A percentile compares a stretch with the other conserved stretches of the same genome.
Evolutionary conservation across 148 eudicot species (phyloP).

Genomic region (Beta vulgaris): DNA sequence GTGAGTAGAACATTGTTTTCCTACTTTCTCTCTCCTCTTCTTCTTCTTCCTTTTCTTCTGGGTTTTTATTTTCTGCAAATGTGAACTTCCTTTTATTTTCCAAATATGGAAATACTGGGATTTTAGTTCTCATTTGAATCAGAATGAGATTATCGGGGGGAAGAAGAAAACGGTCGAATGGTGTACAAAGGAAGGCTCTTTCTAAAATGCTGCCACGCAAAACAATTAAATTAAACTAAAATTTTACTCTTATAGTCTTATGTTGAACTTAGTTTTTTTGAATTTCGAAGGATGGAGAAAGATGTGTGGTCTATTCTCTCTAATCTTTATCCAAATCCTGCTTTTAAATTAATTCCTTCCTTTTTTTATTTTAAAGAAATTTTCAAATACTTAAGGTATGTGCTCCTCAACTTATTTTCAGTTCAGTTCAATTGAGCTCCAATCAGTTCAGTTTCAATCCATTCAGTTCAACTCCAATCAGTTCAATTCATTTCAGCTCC

Average conservation of each 20-base stretch:
- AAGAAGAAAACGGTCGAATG: slow-evolving; percentile 29
- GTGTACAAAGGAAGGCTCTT: slow-evolving; percentile 19
- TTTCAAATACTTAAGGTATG: too few relatives aligned
- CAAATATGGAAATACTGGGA: not conserved
- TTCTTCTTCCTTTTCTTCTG: not conserved
- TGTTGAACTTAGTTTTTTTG: not conserved
- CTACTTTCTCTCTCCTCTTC: slow-evolving; percentile 2
- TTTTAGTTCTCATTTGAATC: not conserved
- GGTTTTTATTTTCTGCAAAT: not conserved
- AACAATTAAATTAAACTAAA: not conserved
- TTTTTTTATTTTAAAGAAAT: too few relatives aligned
- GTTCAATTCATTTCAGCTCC: too few relatives aligned
- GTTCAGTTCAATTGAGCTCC: too few relatives aligned
- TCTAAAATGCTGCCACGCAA: slow-evolving; percentile 3
- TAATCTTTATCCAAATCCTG: too few relatives aligned
- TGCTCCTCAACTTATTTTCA: too few relatives aligned
- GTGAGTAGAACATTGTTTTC: slow-evolving; percentile 55
- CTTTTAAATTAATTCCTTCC: too few relatives aligned
- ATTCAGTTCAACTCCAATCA: too few relatives aligned
- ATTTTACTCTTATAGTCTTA: not conserved
- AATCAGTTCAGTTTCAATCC: too few relatives aligned
- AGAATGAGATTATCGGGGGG: not conserved
- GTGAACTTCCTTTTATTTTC: not conserved
- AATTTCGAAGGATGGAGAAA: not conserved
- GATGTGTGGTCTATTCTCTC: too few relatives aligned